phyloP scores from a whole-genome alignment of 345 rosid species.

The Hibiscus mutabilis region DNA sequence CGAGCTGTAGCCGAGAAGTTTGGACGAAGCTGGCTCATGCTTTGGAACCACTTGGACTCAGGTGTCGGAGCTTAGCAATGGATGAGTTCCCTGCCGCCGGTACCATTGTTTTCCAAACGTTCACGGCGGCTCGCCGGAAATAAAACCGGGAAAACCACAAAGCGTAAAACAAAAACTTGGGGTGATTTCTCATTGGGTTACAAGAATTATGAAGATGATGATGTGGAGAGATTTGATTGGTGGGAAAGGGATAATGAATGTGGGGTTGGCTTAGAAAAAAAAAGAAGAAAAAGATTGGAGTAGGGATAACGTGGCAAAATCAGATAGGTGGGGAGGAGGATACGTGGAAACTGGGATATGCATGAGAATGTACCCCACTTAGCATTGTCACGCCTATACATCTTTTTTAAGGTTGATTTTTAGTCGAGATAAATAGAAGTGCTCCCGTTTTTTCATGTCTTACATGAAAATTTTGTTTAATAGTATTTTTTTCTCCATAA shows the following conservation, averaged over 20 bases:
- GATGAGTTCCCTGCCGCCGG: slow-evolving; percentile 79
- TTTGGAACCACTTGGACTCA: slow-evolving; percentile 58
- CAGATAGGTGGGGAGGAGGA: slow-evolving; percentile 26
- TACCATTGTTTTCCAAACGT: slow-evolving; percentile 62
- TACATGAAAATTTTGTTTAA: not conserved
- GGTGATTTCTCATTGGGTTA: not conserved
- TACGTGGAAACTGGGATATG: too few species aligned
- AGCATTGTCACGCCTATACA: slow-evolving; percentile 68
- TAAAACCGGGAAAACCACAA: not conserved
- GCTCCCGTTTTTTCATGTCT: slow-evolving; percentile 14
- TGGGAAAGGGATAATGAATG: slow-evolving; percentile 32
- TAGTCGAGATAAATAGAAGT: slow-evolving; percentile 27
- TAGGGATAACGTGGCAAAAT: slow-evolving; percentile 18
- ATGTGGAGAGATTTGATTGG: slow-evolving; percentile 24
- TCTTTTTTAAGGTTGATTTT: slow-evolving; percentile 45
- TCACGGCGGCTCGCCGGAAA: slow-evolving; percentile 55
- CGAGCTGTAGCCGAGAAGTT: slow-evolving; percentile 41
- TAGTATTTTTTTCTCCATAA: too few species aligned
- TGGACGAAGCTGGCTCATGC: slow-evolving; percentile 55
- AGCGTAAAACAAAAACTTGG: not conserved
- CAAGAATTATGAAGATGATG: slow-evolving; percentile 20
- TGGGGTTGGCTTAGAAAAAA: slow-evolving; percentile 39
- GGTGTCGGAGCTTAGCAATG: slow-evolving; percentile 54
- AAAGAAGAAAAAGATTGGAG: slow-evolving; percentile 3
- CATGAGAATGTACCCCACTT: too few species aligned